Base-by-base conservation (phyloP, 768 basidiomycete genomes). In the Mycena vitilis region DNA sequence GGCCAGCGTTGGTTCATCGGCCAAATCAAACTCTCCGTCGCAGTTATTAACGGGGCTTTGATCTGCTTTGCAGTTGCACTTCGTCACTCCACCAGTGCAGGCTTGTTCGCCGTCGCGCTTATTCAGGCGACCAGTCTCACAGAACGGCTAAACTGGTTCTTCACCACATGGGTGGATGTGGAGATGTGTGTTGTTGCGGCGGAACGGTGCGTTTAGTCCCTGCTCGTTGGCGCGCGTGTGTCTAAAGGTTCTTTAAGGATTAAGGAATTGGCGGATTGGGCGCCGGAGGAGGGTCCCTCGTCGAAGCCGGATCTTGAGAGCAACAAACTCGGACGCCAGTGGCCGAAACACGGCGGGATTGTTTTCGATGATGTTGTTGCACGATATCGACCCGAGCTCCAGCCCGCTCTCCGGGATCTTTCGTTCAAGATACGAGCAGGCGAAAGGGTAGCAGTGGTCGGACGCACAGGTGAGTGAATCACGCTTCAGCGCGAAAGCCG, bases 131-230 rank as follows among this genome's bases (percentile, higher is more conserved):
- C 62, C 23, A 63, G 62, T 34, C 62, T 63, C 34, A 63, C 62
- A 5, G 62, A 63, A n/a, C 52, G 62, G 53, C 62, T 63, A 36
- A 63, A 63, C 42, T 63, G 62, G 62, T 63, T 63, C 44, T 63
- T 63, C 42, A 63, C 25, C 10, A 63, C 62, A 11, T 63, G 62
- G 62, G 62, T 63, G 42, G 62, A 63, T 8, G 62, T 63, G 11
- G 62, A 63, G 53, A 63, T 63, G 15, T 63, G 62, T 55, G 38
- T 63, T 12, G 62, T 63, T 45, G 62, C 62, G 30, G 62, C 62
- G 15, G 62, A 63, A 53, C 62, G 62, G 62, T 63, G 62, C 34
- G 62, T 55, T 30, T 30, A 30, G 30, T 30, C 30, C 30, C 3
- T 30, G 3, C 30, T 30, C 30, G 30, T 30, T 30, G 30, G 30